Evolutionary conservation across 2,329 filamentous ascomycete species (phyloP).

Genomic region (Trichoderma brevicompactum): DNA sequence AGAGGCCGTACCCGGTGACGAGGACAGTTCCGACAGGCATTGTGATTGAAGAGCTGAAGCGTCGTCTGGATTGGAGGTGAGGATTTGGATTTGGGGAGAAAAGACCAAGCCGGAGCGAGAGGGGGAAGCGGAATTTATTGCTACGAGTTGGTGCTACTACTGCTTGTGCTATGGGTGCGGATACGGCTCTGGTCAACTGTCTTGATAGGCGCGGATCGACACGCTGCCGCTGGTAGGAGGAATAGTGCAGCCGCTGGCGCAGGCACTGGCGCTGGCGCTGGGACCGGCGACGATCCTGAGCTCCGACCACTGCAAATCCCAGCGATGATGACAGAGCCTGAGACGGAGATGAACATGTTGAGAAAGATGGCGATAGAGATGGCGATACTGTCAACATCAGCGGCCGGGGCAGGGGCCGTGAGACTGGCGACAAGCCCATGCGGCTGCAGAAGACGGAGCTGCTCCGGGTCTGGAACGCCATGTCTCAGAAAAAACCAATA

Average conservation of each 20-base stretch:
- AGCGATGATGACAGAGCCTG: too few species aligned
- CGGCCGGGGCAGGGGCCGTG: constrained; percentile 23
- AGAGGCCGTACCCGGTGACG: constrained; percentile 76
- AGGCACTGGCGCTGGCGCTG: background rate
- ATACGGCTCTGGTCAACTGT: constrained; percentile 20
- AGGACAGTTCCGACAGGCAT: constrained; percentile 89
- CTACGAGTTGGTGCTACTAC: background rate
- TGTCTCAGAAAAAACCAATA: background rate
- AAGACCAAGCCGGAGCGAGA: background rate
- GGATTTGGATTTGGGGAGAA: background rate
- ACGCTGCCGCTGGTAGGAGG: background rate
- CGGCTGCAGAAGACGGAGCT: too few species aligned
- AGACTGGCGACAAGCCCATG: background rate
- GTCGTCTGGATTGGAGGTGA: constrained; percentile 14
- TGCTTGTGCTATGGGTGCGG: constrained; percentile 16
- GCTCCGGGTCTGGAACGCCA: background rate
- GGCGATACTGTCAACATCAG: background rate
- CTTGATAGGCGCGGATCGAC: constrained; percentile 29
- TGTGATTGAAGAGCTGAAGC: constrained; percentile 34
- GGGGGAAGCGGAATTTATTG: constrained; percentile 28
- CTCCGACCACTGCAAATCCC: constrained; percentile 10
- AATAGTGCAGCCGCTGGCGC: background rate
- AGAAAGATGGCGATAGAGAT: background rate
- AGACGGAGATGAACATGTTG: background rate
- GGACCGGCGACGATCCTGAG: constrained; percentile 21